Evolutionary conservation across 495 filamentous ascomycete species (phyloP).

Genomic region (Lichina pygmaea): DNA sequence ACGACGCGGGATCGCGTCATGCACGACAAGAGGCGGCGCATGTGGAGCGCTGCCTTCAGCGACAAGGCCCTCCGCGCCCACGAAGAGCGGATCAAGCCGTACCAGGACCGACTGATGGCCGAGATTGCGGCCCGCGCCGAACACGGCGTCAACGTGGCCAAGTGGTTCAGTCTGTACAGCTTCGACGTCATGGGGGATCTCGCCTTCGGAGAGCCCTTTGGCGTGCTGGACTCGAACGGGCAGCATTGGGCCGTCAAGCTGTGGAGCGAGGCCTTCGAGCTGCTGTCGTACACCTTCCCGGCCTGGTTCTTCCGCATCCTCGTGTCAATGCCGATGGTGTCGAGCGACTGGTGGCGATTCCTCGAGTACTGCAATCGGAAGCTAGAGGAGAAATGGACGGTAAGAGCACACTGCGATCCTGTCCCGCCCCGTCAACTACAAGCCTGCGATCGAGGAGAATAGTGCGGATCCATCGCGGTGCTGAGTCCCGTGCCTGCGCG

Average conservation of each 20-base stretch:
- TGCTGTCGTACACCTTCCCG: background rate
- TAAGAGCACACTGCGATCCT: background rate
- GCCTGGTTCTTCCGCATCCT: slow-evolving; percentile 1
- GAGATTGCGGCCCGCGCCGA: slow-evolving; percentile 1
- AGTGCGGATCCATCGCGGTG: no score
- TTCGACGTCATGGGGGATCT: slow-evolving; percentile 23
- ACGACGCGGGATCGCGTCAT: slow-evolving; percentile 9
- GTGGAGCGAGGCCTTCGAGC: slow-evolving; percentile 1
- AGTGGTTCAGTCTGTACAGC: slow-evolving; percentile 17
- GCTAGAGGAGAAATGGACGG: background rate
- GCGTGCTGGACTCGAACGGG: slow-evolving; percentile 12
- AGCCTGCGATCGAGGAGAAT: no score
- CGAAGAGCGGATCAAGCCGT: background rate
- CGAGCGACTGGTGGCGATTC: slow-evolving; percentile 10
- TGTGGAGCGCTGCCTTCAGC: slow-evolving; percentile 14
- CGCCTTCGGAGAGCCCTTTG: slow-evolving; percentile 19
- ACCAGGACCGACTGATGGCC: slow-evolving; percentile 1
- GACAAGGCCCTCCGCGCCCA: slow-evolving; percentile 5
- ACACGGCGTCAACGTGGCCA: slow-evolving; percentile 10
- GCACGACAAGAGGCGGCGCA: slow-evolving; percentile 13
- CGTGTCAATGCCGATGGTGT: slow-evolving; percentile 10
- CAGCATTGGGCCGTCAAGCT: slow-evolving; percentile 9
- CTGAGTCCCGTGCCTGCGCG: no score
- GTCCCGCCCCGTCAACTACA: background rate
- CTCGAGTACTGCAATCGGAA: background rate